Percentiles rank a stretch among this genome's conserved stretches.
Evolutionary conservation across 805 yeast species (phyloP).

Genomic region (Wickerhamomyces pijperi): DNA sequence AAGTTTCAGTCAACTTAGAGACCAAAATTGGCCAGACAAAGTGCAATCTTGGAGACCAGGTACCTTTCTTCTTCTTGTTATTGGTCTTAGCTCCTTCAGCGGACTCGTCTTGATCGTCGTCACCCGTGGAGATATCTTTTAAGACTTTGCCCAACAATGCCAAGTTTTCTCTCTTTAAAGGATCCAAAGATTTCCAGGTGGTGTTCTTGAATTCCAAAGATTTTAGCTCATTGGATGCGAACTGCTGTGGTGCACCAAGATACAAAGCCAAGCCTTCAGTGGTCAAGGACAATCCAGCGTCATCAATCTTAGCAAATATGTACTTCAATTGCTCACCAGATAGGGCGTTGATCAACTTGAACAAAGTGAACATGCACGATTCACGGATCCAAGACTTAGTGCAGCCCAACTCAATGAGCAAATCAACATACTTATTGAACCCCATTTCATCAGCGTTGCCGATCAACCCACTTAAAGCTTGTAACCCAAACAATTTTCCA

Average conservation of each 20-base stretch:
- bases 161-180: constrained; percentile 63
- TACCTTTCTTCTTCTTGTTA: constrained; percentile 40
- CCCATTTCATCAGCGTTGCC: constrained; percentile 1
- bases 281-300: constrained; percentile 46
- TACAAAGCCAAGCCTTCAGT: constrained; percentile 75
- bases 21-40: constrained; percentile 64
- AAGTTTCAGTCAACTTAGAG: constrained; percentile 20
- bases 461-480: constrained; percentile 46
- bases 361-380: constrained; percentile 62
- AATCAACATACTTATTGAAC: constrained; percentile 26
- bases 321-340: constrained; percentile 11
- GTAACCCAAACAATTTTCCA: constrained; percentile 80
- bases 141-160: constrained; percentile 48
- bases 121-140: constrained; percentile 37
- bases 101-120: constrained; percentile 15
- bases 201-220: constrained; percentile 10
- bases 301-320: constrained; percentile 34
- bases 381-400: constrained; percentile 81
- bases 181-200: constrained; percentile 64
- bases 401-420: constrained; percentile 45
- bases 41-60: constrained; percentile 68
- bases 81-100: constrained; percentile 4
- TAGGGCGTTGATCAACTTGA: constrained; percentile 33
- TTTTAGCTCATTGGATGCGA: constrained; percentile 6
- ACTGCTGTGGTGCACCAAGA: constrained; percentile 33